phyloP scores from a whole-genome alignment of 208 protist species.

The Trypanosoma platydactyli region DNA sequence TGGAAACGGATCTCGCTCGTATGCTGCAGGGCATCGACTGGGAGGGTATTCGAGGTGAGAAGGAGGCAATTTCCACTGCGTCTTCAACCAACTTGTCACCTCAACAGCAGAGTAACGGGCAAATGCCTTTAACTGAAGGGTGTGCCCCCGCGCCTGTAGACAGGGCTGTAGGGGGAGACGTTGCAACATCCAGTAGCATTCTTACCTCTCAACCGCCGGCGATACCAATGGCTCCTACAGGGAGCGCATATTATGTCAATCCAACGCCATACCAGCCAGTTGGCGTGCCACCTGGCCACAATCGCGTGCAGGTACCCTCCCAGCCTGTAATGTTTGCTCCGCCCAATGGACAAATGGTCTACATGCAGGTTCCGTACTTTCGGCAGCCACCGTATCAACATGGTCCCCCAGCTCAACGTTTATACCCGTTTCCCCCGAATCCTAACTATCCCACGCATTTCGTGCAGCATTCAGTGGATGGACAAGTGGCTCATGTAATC shows the following conservation, averaged over 20 bases:
- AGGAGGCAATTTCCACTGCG: background rate
- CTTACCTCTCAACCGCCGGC: slow-evolving; percentile 9
- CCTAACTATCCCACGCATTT: slow-evolving; percentile 23
- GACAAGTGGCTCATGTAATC: slow-evolving; percentile 11
- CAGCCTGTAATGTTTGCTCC: slow-evolving; percentile 28
- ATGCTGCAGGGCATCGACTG: slow-evolving; percentile 21
- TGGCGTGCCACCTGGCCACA: slow-evolving; percentile 6
- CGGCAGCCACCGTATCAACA: slow-evolving; percentile 28
- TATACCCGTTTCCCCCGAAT: slow-evolving; percentile 14
- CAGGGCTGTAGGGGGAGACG: background rate
- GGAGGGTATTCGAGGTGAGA: slow-evolving; percentile 13
- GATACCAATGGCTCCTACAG: slow-evolving; percentile 21
- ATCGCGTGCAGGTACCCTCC: slow-evolving; percentile 10
- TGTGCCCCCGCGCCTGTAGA: background rate
- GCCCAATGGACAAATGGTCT: slow-evolving; percentile 23
- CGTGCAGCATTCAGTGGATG: slow-evolving; percentile 20
- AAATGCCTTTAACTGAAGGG: background rate
- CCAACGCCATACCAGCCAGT: slow-evolving; percentile 14
- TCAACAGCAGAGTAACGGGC: background rate
- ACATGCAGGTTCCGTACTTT: slow-evolving; percentile 30
- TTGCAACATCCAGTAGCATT: background rate
- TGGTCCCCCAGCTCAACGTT: background rate
- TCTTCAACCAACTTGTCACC: background rate
- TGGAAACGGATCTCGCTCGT: slow-evolving; percentile 20
- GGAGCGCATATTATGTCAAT: slow-evolving; percentile 25